These are phyloP conservation scores for Rubia tinctorum DNA, from an alignment of 305 asterid species.

Conservation along the genomic window DNA sequence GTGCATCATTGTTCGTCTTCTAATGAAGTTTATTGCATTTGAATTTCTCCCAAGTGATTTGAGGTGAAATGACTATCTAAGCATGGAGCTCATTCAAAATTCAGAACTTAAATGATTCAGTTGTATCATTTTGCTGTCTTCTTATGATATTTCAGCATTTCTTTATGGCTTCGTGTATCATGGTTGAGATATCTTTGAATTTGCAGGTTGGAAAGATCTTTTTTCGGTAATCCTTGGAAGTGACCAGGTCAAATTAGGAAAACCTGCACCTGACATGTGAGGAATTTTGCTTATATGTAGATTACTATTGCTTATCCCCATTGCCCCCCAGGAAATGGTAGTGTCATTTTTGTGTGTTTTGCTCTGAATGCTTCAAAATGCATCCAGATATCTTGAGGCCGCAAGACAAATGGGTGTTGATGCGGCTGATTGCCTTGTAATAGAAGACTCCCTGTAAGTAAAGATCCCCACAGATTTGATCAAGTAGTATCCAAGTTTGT, in stretches of 20 bases:
- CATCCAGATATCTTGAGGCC: constrained; percentile 84
- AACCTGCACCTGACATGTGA: constrained; percentile 96
- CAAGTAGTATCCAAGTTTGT: neutral
- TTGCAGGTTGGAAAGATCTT: constrained; percentile 77
- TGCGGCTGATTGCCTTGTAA: constrained; percentile 70
- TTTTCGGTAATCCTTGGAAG: constrained; percentile 77
- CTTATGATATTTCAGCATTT: neutral
- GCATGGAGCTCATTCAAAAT: neutral
- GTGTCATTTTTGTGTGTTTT: neutral
- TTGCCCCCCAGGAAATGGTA: neutral
- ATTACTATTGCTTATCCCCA: neutral
- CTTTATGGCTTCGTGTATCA: neutral
- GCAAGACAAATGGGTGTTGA: constrained; percentile 72
- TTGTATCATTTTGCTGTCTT: neutral
- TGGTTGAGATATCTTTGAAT: neutral
- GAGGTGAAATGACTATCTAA: neutral
- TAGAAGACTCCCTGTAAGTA: constrained; percentile 88
- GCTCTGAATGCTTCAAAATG: constrained; percentile 18
- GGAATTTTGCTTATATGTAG: constrained; percentile 18
- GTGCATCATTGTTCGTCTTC: neutral
- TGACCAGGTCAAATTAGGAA: constrained; percentile 84
- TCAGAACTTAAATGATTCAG: neutral
- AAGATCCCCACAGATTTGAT: neutral
- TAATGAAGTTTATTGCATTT: too few species aligned
- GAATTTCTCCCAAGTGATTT: neutral